A percentile compares a stretch with the other conserved stretches of the same genome.
These are phyloP conservation scores for Sonneratia alba DNA, from an alignment of 345 rosid genomes.

Conservation along the genomic window DNA sequence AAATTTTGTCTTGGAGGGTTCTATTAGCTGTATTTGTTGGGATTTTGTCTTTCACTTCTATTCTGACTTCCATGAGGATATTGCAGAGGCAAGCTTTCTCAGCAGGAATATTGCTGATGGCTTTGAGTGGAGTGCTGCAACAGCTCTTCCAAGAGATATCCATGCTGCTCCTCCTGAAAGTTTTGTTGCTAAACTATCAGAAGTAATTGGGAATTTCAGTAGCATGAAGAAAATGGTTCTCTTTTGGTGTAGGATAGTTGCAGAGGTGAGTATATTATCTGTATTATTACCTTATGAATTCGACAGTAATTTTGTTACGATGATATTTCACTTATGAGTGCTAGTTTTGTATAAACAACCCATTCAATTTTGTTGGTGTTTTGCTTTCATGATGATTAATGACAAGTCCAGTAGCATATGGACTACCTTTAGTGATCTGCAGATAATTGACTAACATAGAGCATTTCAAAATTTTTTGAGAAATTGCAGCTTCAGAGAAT, in stretches of 20 bases:
- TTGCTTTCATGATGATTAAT: not conserved
- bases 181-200: slow-evolving; percentile 75
- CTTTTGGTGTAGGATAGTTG: slow-evolving; percentile 73
- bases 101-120: slow-evolving; percentile 46
- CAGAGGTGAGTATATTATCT: slow-evolving; percentile 52
- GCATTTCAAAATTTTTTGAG: not conserved
- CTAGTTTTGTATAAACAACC: not conserved
- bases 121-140: slow-evolving; percentile 27
- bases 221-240: slow-evolving; percentile 61
- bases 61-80: slow-evolving; percentile 60
- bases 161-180: slow-evolving; percentile 79
- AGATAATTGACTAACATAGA: slow-evolving; percentile 8
- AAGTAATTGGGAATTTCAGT: slow-evolving; percentile 82
- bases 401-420: not conserved
- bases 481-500: slow-evolving; percentile 56
- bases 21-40: slow-evolving; percentile 27
- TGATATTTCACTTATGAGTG: not conserved
- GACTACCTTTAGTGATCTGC: slow-evolving; percentile 6
- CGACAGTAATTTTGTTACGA: not conserved
- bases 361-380: not conserved
- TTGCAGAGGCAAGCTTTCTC: slow-evolving; percentile 75
- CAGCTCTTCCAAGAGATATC: slow-evolving; percentile 59
- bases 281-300: not conserved
- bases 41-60: slow-evolving; percentile 31
- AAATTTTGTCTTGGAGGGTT: not conserved